phyloP scores from a whole-genome alignment of 169 alveolate species.

The Eimeria maxima region DNA sequence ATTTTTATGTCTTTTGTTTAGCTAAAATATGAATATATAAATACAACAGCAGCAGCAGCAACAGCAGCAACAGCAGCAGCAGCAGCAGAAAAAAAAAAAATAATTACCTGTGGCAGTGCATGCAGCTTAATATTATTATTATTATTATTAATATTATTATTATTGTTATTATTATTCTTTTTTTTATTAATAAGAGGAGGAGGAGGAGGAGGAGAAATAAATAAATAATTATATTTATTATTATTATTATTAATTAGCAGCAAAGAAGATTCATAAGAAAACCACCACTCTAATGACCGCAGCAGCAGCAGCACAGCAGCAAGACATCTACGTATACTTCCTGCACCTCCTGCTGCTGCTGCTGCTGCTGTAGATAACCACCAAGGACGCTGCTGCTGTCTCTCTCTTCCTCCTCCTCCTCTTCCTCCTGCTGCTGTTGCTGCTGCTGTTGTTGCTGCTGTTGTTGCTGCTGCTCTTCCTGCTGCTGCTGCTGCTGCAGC shows the following conservation, averaged over 20 bases:
- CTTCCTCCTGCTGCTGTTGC: neutral
- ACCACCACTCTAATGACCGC: constrained; percentile 78
- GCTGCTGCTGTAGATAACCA: no score
- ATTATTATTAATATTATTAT: no score
- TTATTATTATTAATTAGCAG: neutral
- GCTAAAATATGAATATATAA: neutral
- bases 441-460: no score
- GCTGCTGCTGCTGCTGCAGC: constrained; percentile 59
- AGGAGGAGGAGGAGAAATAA: constrained; percentile 18
- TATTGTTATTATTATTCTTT: no score
- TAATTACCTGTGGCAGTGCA: constrained; percentile 39
- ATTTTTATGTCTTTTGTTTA: no score
- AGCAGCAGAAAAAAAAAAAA: neutral
- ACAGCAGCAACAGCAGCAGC: neutral
- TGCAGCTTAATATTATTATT: neutral
- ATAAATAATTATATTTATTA: no score
- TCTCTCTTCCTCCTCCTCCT: neutral
- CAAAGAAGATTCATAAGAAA: constrained; percentile 60
- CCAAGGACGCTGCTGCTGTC: constrained; percentile 1
- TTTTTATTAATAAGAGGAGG: neutral
- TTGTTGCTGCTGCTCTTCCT: neutral
- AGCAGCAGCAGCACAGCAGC: constrained; percentile 53
- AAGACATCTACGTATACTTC: neutral
- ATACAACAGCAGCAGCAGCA: neutral
- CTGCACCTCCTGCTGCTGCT: constrained; percentile 52